phyloP scores from a whole-genome alignment of 306 rosid species.

The Cicer cuneatum region DNA sequence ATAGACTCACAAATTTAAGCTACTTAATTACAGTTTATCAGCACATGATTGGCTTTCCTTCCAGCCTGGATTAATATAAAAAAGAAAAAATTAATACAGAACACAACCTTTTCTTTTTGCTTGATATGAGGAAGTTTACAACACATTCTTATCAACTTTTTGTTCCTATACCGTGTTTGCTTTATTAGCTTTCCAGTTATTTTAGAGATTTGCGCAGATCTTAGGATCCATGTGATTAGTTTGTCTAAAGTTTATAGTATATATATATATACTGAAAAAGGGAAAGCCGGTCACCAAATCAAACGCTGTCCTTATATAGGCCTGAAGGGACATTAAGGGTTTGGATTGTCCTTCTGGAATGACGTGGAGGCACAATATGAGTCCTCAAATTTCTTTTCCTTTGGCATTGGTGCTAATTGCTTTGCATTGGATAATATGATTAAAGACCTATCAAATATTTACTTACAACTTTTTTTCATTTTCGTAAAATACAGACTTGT shows the following conservation, averaged over 20 bases:
- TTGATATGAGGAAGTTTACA: slow-evolving; percentile 18
- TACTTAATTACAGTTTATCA: too few relatives aligned
- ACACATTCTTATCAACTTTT: slow-evolving; percentile 20
- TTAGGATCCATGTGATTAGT: slow-evolving; percentile 21
- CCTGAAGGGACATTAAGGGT: slow-evolving; percentile 30
- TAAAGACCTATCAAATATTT: slow-evolving; percentile 4
- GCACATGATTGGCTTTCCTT: too few relatives aligned
- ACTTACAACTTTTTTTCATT: neutral
- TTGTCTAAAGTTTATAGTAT: neutral
- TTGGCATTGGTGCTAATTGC: neutral
- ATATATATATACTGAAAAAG: neutral
- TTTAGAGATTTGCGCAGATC: slow-evolving; percentile 33
- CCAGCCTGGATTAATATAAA: too few relatives aligned
- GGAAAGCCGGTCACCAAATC: neutral
- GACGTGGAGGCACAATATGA: slow-evolving; percentile 10
- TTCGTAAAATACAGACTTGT: too few relatives aligned
- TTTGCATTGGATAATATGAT: slow-evolving; percentile 10
- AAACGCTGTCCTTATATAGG: slow-evolving; percentile 1
- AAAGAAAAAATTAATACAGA: neutral
- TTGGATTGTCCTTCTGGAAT: slow-evolving; percentile 20
- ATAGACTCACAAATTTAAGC: too few relatives aligned
- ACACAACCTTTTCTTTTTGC: neutral
- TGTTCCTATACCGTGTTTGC: slow-evolving; percentile 39
- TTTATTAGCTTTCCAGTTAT: slow-evolving; percentile 36
- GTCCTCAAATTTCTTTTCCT: neutral